A percentile compares a stretch with the other conserved stretches of the same genome.
phyloP scores from a whole-genome alignment of 2,329 filamentous ascomycete genomes.

The Herpotrichia juniperi region DNA sequence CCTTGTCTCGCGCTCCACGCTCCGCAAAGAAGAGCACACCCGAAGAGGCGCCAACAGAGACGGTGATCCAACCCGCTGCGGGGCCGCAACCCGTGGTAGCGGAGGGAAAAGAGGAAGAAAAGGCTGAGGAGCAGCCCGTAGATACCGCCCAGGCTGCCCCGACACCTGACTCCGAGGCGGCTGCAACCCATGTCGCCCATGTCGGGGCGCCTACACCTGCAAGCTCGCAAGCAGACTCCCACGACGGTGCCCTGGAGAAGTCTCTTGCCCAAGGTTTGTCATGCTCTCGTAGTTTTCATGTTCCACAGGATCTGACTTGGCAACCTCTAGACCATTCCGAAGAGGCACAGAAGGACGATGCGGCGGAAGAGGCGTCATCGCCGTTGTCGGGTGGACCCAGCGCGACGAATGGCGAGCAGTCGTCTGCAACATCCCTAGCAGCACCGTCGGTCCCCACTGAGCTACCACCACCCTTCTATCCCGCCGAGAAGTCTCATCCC shows the following conservation, averaged over 20 bases:
- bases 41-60: constrained; percentile 28
- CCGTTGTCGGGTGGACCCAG: constrained; percentile 12
- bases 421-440: constrained; percentile 19
- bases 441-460: constrained; percentile 22
- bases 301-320: constrained; percentile 5
- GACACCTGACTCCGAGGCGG: constrained; percentile 36
- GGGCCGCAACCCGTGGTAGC: constrained; percentile 9
- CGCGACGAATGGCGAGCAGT: constrained; percentile 25
- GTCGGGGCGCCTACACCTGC: constrained; percentile 14
- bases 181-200: constrained; percentile 19
- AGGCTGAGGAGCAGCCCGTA: constrained; percentile 16
- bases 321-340: neutral
- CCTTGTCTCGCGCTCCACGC: constrained; percentile 35
- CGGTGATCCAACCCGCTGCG: constrained; percentile 16
- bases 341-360: neutral
- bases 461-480: constrained; percentile 45
- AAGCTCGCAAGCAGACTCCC: constrained; percentile 21
- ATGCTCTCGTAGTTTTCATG: neutral
- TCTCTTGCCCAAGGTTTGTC: constrained; percentile 26
- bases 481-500: constrained; percentile 29
- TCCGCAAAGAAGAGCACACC: constrained; percentile 34
- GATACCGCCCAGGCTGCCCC: constrained; percentile 23
- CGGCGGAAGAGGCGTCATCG: constrained; percentile 2
- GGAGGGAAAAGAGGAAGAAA: constrained; percentile 11
- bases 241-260: constrained; percentile 20